Evolutionary conservation across 169 alveolate genomes (phyloP), one percentile per base, ranked within the genome.

Genomic region (Plasmodium reichenowi): DNA sequence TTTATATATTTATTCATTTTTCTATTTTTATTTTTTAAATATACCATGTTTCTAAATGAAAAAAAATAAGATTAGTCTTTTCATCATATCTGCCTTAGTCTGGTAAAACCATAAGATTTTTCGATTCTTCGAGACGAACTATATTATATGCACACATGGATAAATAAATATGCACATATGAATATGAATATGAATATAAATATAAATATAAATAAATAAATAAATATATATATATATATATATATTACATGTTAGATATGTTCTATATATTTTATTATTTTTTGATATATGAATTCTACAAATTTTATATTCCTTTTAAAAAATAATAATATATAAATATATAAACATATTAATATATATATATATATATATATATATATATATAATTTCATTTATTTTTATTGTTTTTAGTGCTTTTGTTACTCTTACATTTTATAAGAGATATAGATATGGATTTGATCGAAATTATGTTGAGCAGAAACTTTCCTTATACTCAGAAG

Each of bases 381-480:
- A 7, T 32, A 32, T 32, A 32, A 32, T 32, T 5, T 32, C 8
- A 32, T 32, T 32, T 76, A 2, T 58, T 32, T n/a, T 9, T 45
- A 20, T 67, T 80, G 2, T 8, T 59, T 60, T 50, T 68, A 80
- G 90, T 38, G 9, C 68, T 26, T 80, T 80, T 47, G 90, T 67
- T 45, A 7, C 13, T 9, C 9, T 80, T 50, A 80, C 90, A 22
- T 80, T 80, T 71, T 80, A 80, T 52, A 80, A 80, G 38, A 54
- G 83, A 32, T 80, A 32, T 47, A n/a, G 80, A 67, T 80, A 80
- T 72, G 72, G 54, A 4, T 80, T 80, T 24, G 38, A 45, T 20
- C 3, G 80, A 80, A 67, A 29, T 12, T 80, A 80, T 80, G 80
- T 52, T 3, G 90, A 80, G 9, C 90, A 80, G 22, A 80, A 66